A percentile compares a stretch with the other conserved stretches of the same genome.
These are phyloP conservation scores for Aspergillus transmontanensis DNA, from an alignment of 2,329 filamentous ascomycete species.

Conservation along the genomic window DNA sequence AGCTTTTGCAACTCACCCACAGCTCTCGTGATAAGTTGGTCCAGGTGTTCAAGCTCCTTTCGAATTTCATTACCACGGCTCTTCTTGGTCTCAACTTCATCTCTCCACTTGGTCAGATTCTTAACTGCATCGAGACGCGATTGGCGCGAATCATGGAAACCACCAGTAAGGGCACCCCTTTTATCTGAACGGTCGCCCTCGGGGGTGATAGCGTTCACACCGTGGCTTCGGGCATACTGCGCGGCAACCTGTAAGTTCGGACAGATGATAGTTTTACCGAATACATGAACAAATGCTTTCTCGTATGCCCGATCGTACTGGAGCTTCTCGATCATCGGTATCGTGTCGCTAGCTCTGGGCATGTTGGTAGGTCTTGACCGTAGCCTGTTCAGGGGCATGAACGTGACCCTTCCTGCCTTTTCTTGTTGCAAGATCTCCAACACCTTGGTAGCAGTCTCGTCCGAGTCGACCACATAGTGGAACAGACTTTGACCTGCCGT, in stretches of 20 bases:
- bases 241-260: conserved; percentile 84
- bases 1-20: conserved; percentile 81
- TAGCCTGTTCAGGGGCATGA: conserved; percentile 87
- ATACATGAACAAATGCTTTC: conserved; percentile 89
- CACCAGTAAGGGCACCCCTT: conserved; percentile 91
- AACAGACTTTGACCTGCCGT: conserved; percentile 91
- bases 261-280: conserved; percentile 92
- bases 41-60: conserved; percentile 72
- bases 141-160: conserved; percentile 82
- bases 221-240: conserved; percentile 90
- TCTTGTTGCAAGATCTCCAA: conserved; percentile 78
- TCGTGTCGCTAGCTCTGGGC: conserved; percentile 82
- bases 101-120: conserved; percentile 71
- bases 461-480: conserved; percentile 93
- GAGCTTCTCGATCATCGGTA: conserved; percentile 84
- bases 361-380: conserved; percentile 72
- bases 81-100: conserved; percentile 70
- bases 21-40: conserved; percentile 87
- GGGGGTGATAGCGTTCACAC: conserved; percentile 88
- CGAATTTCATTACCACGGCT: conserved; percentile 67
- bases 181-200: conserved; percentile 95
- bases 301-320: conserved; percentile 76
- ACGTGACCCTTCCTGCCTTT: conserved; percentile 84
- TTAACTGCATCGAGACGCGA: conserved; percentile 87
- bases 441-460: conserved; percentile 80